Conservation (phyloP, 768 basidiomycete species). For the Mycena pura region DNA sequence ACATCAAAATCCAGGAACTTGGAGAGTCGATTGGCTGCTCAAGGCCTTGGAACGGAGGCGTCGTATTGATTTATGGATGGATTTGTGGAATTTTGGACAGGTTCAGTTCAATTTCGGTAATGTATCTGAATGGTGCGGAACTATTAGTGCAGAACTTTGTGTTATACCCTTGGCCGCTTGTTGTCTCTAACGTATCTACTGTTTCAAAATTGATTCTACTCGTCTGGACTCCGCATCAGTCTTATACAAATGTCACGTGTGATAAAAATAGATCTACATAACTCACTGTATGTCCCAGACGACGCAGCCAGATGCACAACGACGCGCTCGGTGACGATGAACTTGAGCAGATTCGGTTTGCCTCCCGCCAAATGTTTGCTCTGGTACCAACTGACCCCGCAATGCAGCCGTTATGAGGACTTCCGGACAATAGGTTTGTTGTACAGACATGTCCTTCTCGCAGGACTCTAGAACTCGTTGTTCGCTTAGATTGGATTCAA, state of each 20-base stretch:
- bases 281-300: constrained; percentile 20
- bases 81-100: background rate
- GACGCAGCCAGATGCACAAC: constrained; percentile 39
- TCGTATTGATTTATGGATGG: constrained; percentile 13
- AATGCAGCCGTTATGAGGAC: constrained; percentile 85
- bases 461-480: background rate
- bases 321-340: constrained; percentile 69
- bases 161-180: constrained; percentile 20
- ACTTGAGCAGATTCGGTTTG: constrained; percentile 69
- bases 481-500: constrained; percentile 84
- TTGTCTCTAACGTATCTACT: constrained; percentile 11
- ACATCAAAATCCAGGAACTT: constrained; percentile 48
- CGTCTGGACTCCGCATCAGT: too few relatives aligned
- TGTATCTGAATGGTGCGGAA: constrained; percentile 7
- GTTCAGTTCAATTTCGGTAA: constrained; percentile 4
- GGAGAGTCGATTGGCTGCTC: constrained; percentile 64
- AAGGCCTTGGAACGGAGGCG: constrained; percentile 37
- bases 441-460: background rate
- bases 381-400: constrained; percentile 21
- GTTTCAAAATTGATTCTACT: background rate
- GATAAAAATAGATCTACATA: background rate
- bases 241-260: too few relatives aligned
- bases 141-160: constrained; percentile 7
- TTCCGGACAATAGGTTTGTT: constrained; percentile 89
- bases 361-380: constrained; percentile 1